Evolutionary conservation across 495 filamentous ascomycete genomes (phyloP).

Genomic region (Aspergillus kassunensis): DNA sequence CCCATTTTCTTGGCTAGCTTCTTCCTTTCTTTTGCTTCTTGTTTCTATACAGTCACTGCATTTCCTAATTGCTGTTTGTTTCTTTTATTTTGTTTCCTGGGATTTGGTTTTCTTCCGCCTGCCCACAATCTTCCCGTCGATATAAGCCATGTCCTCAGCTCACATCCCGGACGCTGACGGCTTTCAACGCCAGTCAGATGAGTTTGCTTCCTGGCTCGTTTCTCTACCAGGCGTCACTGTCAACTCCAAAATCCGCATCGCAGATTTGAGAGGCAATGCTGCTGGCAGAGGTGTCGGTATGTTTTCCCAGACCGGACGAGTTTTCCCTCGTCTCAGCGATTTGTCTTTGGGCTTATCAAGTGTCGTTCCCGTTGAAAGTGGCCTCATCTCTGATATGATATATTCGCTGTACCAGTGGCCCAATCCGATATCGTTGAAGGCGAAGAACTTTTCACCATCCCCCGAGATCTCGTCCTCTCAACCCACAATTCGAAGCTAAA

Average conservation of each 20-base stretch:
- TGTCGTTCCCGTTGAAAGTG: slow-evolving; percentile 8
- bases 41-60: slow-evolving; percentile 7
- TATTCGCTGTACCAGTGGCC: slow-evolving; percentile 45
- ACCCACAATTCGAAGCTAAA: slow-evolving; percentile 48
- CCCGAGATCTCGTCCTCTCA: slow-evolving; percentile 51
- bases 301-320: slow-evolving; percentile 24
- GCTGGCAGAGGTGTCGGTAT: slow-evolving; percentile 60
- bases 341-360: slow-evolving; percentile 12
- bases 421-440: slow-evolving; percentile 53
- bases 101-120: neutral
- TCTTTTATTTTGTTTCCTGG: slow-evolving; percentile 3
- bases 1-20: neutral
- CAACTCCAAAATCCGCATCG: slow-evolving; percentile 51
- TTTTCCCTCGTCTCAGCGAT: slow-evolving; percentile 20
- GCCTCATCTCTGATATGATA: slow-evolving; percentile 21
- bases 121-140: slow-evolving; percentile 14
- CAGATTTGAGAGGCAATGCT: slow-evolving; percentile 47
- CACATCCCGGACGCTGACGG: slow-evolving; percentile 37
- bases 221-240: slow-evolving; percentile 47
- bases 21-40: neutral
- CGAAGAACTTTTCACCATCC: slow-evolving; percentile 63
- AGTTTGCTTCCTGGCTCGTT: slow-evolving; percentile 55
- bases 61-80: neutral
- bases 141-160: slow-evolving; percentile 33
- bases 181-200: slow-evolving; percentile 45